Conservation (phyloP, 169 alveolate species). For the Plasmodium gaboni region DNA sequence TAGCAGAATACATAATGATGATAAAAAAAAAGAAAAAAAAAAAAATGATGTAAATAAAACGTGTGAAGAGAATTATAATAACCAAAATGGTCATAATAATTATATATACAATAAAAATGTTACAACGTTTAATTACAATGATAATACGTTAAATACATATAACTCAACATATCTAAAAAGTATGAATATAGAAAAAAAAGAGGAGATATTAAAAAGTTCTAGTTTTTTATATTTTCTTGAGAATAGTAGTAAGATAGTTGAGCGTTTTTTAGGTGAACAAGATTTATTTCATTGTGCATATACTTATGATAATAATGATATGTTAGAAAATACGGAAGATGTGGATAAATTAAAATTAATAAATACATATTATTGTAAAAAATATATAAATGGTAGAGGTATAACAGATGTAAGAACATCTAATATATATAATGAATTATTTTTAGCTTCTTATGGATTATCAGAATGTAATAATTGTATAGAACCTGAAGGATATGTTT, state of each 20-base stretch:
- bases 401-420: conserved; percentile 78
- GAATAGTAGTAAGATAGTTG: conserved; percentile 45
- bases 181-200: conserved; percentile 7
- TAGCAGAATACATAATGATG: not conserved
- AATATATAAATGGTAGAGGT: conserved; percentile 72
- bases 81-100: not conserved
- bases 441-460: conserved; percentile 88
- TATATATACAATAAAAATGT: too few species aligned
- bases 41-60: not conserved
- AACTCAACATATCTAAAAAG: not conserved
- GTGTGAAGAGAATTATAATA: too few species aligned
- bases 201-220: conserved; percentile 9
- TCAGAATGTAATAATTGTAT: conserved; percentile 82
- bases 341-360: conserved; percentile 44
- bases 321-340: conserved; percentile 13
- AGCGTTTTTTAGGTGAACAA: conserved; percentile 70
- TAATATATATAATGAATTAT: conserved; percentile 78
- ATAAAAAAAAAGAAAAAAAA: not conserved
- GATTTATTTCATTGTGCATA: conserved; percentile 46
- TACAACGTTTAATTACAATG: not conserved
- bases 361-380: conserved; percentile 63
- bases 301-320: conserved; percentile 35
- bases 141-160: not conserved
- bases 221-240: conserved; percentile 32
- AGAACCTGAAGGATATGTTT: conserved; percentile 90